Conservation (phyloP, 1,284 basidiomycete species). For the Sporisorium exsertum region DNA sequence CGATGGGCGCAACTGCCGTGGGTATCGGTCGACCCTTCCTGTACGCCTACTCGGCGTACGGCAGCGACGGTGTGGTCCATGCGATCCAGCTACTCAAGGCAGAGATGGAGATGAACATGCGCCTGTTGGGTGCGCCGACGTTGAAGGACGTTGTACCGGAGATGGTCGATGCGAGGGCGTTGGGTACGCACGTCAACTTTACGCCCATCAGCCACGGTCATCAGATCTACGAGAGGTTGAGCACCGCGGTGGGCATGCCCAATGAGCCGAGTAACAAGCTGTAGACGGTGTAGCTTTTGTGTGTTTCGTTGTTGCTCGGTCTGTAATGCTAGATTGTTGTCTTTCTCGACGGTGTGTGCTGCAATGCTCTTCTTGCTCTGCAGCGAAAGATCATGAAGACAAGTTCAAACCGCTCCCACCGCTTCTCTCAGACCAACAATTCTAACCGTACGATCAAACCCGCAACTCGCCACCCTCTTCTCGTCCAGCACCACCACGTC, state of each 20-base stretch:
- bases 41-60: slow-evolving; percentile 90
- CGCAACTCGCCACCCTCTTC: slow-evolving; percentile 54
- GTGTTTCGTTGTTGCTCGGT: no score
- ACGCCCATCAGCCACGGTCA: slow-evolving; percentile 48
- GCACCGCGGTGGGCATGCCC: slow-evolving; percentile 57
- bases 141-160: slow-evolving; percentile 81
- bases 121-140: slow-evolving; percentile 79
- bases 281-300: neutral
- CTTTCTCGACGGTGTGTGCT: neutral
- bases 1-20: slow-evolving; percentile 89
- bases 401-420: neutral
- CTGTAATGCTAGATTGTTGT: neutral
- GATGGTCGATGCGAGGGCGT: slow-evolving; percentile 76
- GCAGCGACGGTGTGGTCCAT: slow-evolving; percentile 82
- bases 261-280: slow-evolving; percentile 49
- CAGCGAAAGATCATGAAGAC: neutral
- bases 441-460: slow-evolving; percentile 59
- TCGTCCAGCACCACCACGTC: slow-evolving; percentile 52
- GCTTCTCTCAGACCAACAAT: slow-evolving; percentile 15
- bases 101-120: slow-evolving; percentile 85
- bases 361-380: neutral
- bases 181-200: slow-evolving; percentile 71
- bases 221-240: slow-evolving; percentile 59
- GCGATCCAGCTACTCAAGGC: slow-evolving; percentile 78
- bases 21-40: slow-evolving; percentile 89